phyloP scores from a whole-genome alignment of 148 eudicot species.

The Chenopodium quinoa region DNA sequence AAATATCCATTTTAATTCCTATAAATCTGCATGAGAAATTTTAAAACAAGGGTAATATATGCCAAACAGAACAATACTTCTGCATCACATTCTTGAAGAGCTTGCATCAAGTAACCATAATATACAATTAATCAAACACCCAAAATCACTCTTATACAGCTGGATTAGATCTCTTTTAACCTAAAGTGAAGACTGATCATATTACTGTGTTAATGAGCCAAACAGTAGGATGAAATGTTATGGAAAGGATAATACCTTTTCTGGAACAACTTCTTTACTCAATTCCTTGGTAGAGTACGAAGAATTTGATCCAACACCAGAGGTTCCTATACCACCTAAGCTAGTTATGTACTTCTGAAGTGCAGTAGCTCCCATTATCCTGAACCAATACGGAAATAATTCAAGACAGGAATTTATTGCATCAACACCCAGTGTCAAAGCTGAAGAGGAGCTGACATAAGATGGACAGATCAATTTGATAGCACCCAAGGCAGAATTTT shows the following conservation, averaged over 20 bases:
- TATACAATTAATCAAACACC: neutral
- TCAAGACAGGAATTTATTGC: neutral
- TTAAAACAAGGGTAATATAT: neutral
- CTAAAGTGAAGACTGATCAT: neutral
- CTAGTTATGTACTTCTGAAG: conserved; percentile 80
- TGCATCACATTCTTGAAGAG: conserved; percentile 5
- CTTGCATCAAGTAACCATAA: neutral
- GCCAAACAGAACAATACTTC: neutral
- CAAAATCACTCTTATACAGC: neutral
- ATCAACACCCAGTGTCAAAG: neutral
- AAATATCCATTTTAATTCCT: neutral
- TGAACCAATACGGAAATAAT: conserved; percentile 26
- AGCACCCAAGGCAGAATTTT: neutral
- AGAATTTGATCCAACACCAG: conserved; percentile 92
- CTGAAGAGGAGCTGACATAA: neutral
- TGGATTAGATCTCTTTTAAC: neutral
- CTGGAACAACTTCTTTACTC: conserved; percentile 84
- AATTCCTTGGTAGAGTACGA: conserved; percentile 73
- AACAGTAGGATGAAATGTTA: neutral
- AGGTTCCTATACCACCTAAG: conserved; percentile 83
- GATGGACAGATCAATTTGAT: neutral
- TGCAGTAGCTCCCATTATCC: conserved; percentile 84
- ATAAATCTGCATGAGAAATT: neutral
- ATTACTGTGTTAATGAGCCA: neutral
- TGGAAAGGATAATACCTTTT: conserved; percentile 52